Conservation (phyloP, 306 rosid genomes). For the Vigna reflexopilosa region DNA sequence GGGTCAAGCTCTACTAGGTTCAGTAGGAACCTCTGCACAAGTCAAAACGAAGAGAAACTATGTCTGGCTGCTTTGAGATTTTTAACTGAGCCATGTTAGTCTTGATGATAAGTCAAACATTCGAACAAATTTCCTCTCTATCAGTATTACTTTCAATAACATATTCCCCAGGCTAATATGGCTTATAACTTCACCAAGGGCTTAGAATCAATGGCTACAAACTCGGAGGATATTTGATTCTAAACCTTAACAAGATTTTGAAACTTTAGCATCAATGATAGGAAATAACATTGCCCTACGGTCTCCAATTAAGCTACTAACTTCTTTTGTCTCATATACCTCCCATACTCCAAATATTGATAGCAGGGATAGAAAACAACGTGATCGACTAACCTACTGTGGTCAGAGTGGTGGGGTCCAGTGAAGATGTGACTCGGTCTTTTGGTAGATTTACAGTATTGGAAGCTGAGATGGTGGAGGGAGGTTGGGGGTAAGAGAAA, state of each 20-base stretch:
- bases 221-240: background rate
- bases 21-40: conserved; percentile 20
- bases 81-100: conserved; percentile 37
- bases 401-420: background rate
- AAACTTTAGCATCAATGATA: background rate
- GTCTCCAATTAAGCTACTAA: background rate
- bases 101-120: conserved; percentile 33
- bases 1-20: conserved; percentile 51
- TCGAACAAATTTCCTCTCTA: background rate
- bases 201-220: background rate
- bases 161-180: no score
- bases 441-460: background rate
- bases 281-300: background rate
- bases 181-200: background rate
- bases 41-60: conserved; percentile 58
- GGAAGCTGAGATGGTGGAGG: background rate
- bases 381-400: background rate
- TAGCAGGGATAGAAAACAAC: background rate
- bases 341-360: background rate
- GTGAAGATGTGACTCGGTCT: background rate
- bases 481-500: background rate
- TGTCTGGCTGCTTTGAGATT: conserved; percentile 34
- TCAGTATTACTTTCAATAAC: background rate
- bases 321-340: background rate
- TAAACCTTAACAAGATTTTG: background rate